These are phyloP conservation scores for Populus hybrid DNA, from an alignment of 441 rosid species.

Conservation along the genomic window DNA sequence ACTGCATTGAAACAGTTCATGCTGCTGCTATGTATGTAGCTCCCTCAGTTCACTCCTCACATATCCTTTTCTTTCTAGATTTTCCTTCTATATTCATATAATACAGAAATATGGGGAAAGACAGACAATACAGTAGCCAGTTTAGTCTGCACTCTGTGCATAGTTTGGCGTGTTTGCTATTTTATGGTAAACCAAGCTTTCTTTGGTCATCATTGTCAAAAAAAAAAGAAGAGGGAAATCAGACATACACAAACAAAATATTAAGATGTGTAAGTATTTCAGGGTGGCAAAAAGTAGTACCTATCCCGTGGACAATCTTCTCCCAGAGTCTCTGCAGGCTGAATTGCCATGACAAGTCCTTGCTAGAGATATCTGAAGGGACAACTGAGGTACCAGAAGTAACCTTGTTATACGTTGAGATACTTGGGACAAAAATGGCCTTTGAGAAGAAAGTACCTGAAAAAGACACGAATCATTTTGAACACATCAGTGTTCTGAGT, in stretches of 20 bases:
- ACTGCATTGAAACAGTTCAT: background rate
- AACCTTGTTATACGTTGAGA: conserved; percentile 75
- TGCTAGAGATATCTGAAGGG: conserved; percentile 36
- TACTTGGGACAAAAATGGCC: conserved; percentile 77
- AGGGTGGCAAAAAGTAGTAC: conserved; percentile 25
- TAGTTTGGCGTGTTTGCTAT: no score
- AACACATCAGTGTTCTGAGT: background rate
- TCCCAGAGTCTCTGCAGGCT: conserved; percentile 74
- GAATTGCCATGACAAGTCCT: conserved; percentile 77
- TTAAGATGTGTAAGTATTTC: background rate
- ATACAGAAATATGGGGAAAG: background rate
- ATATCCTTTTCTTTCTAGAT: background rate
- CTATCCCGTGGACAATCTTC: conserved; percentile 56
- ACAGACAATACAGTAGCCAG: background rate
- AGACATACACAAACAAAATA: background rate
- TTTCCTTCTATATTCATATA: background rate
- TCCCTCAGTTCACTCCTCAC: background rate
- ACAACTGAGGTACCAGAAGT: conserved; percentile 51
- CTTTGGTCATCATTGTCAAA: background rate
- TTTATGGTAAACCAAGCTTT: no score
- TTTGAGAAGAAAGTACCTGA: conserved; percentile 73
- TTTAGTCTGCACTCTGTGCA: background rate
- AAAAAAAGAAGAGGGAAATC: background rate
- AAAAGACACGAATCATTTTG: conserved; percentile 11
- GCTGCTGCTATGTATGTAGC: background rate